Percentiles rank a stretch among this genome's conserved stretches.
Conservation (phyloP, 1,284 basidiomycete genomes). For the Ustilago bromivora region DNA sequence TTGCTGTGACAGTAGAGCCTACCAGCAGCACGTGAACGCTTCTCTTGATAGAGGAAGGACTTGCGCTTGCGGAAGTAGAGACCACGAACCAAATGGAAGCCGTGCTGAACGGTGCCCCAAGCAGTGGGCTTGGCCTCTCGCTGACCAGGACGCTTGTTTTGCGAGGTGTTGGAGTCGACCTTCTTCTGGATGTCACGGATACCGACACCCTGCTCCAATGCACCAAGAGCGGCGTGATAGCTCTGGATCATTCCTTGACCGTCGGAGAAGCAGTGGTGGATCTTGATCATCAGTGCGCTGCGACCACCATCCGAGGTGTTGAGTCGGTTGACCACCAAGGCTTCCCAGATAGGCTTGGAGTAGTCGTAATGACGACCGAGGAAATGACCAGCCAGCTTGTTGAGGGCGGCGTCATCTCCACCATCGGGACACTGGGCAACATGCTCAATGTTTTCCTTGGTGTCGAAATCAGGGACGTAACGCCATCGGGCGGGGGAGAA, state of each 20-base stretch:
- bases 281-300: constrained; percentile 69
- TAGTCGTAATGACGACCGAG: constrained; percentile 66
- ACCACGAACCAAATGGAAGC: constrained; percentile 58
- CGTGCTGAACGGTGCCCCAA: constrained; percentile 61
- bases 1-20: constrained; percentile 66
- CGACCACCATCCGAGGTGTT: constrained; percentile 62
- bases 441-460: constrained; percentile 65
- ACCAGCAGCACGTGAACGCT: constrained; percentile 36
- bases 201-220: constrained; percentile 55
- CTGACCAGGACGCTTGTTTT: constrained; percentile 58
- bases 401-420: constrained; percentile 58
- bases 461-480: constrained; percentile 65
- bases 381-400: constrained; percentile 64
- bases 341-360: constrained; percentile 68
- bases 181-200: constrained; percentile 64
- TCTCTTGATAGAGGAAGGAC: constrained; percentile 60
- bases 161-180: constrained; percentile 54
- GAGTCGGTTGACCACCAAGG: constrained; percentile 66
- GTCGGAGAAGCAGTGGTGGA: constrained; percentile 68
- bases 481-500: constrained; percentile 64
- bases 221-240: constrained; percentile 66
- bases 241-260: constrained; percentile 69
- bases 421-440: constrained; percentile 46
- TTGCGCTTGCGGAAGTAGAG: constrained; percentile 66
- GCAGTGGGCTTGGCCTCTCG: constrained; percentile 59